Percentiles rank a stretch among this genome's conserved stretches.
Evolutionary conservation across 2,329 filamentous ascomycete genomes (phyloP).

Genomic region (Nemania diffusa): DNA sequence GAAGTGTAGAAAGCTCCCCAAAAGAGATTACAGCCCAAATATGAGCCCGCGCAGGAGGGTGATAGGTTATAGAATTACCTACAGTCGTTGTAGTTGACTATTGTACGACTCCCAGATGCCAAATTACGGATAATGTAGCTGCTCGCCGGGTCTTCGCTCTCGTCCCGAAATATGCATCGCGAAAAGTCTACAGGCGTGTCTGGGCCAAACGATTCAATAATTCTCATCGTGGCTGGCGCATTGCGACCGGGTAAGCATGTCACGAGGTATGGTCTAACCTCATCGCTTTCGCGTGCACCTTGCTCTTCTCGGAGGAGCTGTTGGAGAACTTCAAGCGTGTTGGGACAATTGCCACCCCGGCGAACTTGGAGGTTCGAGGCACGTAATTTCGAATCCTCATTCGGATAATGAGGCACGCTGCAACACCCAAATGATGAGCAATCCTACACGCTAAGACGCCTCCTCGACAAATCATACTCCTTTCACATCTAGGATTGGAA

Average conservation of each 20-base stretch:
- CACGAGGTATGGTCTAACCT: constrained; percentile 57
- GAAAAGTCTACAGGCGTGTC: constrained; percentile 57
- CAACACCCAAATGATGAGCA: constrained; percentile 29
- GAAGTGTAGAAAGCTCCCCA: not conserved
- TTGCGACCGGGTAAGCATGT: constrained; percentile 64
- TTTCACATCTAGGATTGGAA: constrained; percentile 1
- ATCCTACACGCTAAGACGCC: constrained; percentile 1
- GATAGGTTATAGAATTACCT: not conserved
- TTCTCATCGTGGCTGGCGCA: constrained; percentile 62
- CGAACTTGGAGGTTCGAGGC: constrained; percentile 68
- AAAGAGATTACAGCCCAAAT: not conserved
- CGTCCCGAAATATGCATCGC: constrained; percentile 69
- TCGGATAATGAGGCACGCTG: constrained; percentile 73
- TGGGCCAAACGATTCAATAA: constrained; percentile 64
- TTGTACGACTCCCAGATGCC: constrained; percentile 69
- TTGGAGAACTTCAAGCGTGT: constrained; percentile 75
- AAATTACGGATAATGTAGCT: constrained; percentile 75
- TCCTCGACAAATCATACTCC: not conserved
- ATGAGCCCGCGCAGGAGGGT: not conserved
- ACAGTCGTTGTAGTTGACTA: constrained; percentile 73
- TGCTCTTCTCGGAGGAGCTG: constrained; percentile 61
- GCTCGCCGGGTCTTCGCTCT: constrained; percentile 67
- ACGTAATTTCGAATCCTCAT: constrained; percentile 78
- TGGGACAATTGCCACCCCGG: constrained; percentile 78
- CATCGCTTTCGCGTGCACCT: constrained; percentile 32